Percentiles rank a stretch among this genome's conserved stretches.
phyloP scores from a whole-genome alignment of 768 basidiomycete species.

The Podaxis sp. region DNA sequence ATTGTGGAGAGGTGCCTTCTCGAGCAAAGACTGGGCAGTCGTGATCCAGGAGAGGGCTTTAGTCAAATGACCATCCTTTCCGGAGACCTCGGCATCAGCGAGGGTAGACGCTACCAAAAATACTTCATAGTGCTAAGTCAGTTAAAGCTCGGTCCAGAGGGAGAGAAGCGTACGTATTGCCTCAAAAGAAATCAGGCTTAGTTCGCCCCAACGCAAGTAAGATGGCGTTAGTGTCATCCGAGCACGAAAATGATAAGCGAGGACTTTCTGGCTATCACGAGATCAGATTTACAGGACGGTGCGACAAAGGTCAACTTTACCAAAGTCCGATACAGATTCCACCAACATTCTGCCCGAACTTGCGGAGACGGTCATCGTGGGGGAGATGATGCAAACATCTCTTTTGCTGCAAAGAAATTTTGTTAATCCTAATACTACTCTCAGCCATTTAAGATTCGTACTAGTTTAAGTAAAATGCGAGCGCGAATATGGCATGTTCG shows the following conservation, averaged over 20 bases:
- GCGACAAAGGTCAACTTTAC: neutral
- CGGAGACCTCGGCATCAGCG: neutral
- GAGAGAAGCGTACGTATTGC: neutral
- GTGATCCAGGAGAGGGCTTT: neutral
- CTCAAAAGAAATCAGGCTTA: slow-evolving; percentile 1
- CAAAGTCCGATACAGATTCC: neutral
- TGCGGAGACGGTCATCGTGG: neutral
- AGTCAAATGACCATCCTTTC: neutral
- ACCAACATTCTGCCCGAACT: neutral
- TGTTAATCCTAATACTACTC: neutral
- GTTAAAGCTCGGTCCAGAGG: neutral
- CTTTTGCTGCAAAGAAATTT: neutral
- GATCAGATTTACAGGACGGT: neutral
- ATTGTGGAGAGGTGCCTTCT: neutral
- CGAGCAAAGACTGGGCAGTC: neutral
- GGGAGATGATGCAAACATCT: neutral
- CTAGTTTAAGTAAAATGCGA: neutral
- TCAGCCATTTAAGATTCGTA: neutral
- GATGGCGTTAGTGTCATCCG: neutral
- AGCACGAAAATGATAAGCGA: neutral
- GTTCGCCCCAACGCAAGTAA: neutral
- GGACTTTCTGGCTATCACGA: neutral
- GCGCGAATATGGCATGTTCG: neutral
- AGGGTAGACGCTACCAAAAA: neutral
- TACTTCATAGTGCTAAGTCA: neutral